A percentile compares a stretch with the other conserved stretches of the same genome.
phyloP scores from a whole-genome alignment of 768 basidiomycete genomes.

The Agaricus subrufescens region DNA sequence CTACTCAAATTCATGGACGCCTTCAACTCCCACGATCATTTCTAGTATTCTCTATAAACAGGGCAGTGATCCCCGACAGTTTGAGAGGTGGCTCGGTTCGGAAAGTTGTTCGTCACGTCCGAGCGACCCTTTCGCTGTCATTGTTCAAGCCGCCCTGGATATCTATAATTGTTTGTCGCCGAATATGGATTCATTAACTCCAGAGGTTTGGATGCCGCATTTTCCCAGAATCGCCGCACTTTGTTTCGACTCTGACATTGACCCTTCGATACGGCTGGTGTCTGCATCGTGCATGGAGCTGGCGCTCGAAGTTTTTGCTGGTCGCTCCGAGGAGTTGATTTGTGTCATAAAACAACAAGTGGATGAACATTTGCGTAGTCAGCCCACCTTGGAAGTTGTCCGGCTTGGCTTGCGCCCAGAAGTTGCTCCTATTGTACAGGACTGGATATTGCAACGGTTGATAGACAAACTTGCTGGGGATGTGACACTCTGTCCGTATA shows the following conservation, averaged over 20 bases:
- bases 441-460: slow-evolving; percentile 2
- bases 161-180: slow-evolving; percentile 8
- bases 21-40: slow-evolving; percentile 39
- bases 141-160: slow-evolving; percentile 48
- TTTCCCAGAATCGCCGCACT: slow-evolving; percentile 16
- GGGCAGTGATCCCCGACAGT: slow-evolving; percentile 18
- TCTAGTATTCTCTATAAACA: slow-evolving; percentile 39
- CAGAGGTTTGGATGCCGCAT: slow-evolving; percentile 24
- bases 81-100: slow-evolving; percentile 37
- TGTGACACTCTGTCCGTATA: not conserved
- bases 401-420: slow-evolving; percentile 1
- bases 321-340: not conserved
- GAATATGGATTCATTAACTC: slow-evolving; percentile 8
- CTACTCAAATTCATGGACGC: slow-evolving; percentile 35
- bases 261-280: not conserved
- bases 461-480: slow-evolving; percentile 1
- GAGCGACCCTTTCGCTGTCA: slow-evolving; percentile 27
- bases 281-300: not conserved
- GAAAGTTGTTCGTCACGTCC: slow-evolving; percentile 19
- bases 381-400: not conserved
- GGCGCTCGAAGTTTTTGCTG: not conserved
- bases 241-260: not conserved
- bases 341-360: not conserved
- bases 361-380: not conserved
- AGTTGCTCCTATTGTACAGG: not conserved